Percentiles rank a stretch among this genome's conserved stretches.
Conservation (phyloP, 192 early-diverging fungal species). For the Geranomyces variabilis region DNA sequence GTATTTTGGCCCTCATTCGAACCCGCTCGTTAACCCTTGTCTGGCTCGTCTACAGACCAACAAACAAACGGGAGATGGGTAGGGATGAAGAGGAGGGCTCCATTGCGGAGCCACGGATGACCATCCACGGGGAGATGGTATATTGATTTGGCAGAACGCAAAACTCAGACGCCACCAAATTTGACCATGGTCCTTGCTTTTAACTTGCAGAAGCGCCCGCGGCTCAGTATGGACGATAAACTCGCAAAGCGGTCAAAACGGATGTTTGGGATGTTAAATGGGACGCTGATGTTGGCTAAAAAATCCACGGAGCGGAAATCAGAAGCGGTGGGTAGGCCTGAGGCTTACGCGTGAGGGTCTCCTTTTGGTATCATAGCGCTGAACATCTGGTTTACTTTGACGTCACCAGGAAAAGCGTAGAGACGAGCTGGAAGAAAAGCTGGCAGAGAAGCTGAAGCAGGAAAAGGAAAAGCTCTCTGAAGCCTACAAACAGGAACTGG, state of each 20-base stretch:
- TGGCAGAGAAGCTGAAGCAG: conserved; percentile 34
- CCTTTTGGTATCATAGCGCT: too few species aligned
- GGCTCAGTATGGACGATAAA: conserved; percentile 24
- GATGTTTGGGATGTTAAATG: conserved; percentile 25
- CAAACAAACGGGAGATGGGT: background rate
- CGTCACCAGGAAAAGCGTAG: conserved; percentile 33
- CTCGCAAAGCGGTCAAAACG: conserved; percentile 18
- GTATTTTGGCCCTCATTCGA: too few species aligned
- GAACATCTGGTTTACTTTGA: too few species aligned
- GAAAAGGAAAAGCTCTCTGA: conserved; percentile 31
- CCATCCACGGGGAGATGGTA: background rate
- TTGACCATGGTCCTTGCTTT: too few species aligned
- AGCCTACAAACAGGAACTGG: conserved; percentile 15
- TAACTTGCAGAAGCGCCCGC: conserved; percentile 21
- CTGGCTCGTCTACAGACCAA: background rate
- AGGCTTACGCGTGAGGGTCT: too few species aligned
- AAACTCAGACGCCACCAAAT: too few species aligned
- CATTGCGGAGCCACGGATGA: background rate
- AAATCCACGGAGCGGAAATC: conserved; percentile 18
- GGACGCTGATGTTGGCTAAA: conserved; percentile 15
- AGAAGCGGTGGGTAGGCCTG: conserved; percentile 31
- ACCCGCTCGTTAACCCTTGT: too few species aligned
- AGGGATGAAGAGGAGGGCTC: background rate
- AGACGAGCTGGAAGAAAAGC: conserved; percentile 24
- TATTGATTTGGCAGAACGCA: too few species aligned